phyloP scores from a whole-genome alignment of 2,329 filamentous ascomycete genomes.

The Cryphonectria parasitica region DNA sequence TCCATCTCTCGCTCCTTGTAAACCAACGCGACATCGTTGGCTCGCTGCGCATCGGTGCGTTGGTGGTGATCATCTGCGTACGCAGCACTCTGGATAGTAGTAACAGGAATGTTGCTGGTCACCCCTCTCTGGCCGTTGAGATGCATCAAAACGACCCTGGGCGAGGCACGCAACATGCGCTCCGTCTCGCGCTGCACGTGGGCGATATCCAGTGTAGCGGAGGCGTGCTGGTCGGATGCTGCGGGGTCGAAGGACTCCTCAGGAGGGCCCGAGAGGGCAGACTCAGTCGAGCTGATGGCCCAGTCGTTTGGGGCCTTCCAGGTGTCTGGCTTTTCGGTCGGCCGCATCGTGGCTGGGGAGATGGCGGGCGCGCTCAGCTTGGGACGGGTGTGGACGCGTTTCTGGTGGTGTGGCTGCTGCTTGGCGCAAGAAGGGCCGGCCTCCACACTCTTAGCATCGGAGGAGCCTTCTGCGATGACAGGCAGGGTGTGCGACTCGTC shows the following conservation, averaged over 20 bases:
- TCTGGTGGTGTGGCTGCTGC: conserved; percentile 32
- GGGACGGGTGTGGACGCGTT: conserved; percentile 34
- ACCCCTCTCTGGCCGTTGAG: conserved; percentile 56
- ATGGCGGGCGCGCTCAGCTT: conserved; percentile 31
- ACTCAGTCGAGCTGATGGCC: conserved; percentile 27
- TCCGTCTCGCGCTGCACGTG: conserved; percentile 57
- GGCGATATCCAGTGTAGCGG: conserved; percentile 36
- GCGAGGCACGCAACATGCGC: conserved; percentile 57
- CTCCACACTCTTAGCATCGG: conserved; percentile 1
- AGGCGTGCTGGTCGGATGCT: conserved; percentile 32
- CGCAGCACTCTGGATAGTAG: neutral
- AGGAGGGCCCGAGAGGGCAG: conserved; percentile 14
- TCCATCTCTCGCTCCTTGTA: conserved; percentile 54
- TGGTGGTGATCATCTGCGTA: neutral
- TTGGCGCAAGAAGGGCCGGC: neutral
- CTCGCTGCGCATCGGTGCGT: neutral
- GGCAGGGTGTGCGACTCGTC: conserved; percentile 19
- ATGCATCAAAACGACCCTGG: conserved; percentile 56
- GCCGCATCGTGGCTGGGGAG: conserved; percentile 15
- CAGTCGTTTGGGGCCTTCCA: conserved; percentile 30
- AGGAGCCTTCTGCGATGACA: conserved; percentile 10
- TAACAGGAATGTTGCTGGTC: conserved; percentile 13
- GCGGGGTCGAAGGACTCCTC: conserved; percentile 7
- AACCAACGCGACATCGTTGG: conserved; percentile 48
- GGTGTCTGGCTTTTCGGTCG: conserved; percentile 20